Percentiles rank a stretch among this genome's conserved stretches.
phyloP scores from a whole-genome alignment of 495 filamentous ascomycete species.

The Thermothielavioides terrestris region DNA sequence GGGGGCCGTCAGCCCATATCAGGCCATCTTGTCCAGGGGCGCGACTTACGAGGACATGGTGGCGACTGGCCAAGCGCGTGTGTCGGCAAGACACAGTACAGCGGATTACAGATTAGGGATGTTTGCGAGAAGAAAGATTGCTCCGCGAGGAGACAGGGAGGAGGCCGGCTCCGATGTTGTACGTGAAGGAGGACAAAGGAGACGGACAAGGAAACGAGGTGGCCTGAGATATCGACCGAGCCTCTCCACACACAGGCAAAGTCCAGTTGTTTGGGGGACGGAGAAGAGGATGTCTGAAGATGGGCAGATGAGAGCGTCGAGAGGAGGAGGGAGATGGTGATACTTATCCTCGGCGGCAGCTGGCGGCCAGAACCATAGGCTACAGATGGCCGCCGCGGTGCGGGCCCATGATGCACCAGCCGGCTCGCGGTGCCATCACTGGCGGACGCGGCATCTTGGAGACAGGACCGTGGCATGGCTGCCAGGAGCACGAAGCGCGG shows the following conservation, averaged over 20 bases:
- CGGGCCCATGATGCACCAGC: conserved; percentile 28
- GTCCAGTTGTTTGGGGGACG: conserved; percentile 10
- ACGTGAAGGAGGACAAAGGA: conserved; percentile 12
- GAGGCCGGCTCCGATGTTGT: conserved; percentile 36
- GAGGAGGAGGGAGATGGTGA: conserved; percentile 26
- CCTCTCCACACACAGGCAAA: conserved; percentile 28
- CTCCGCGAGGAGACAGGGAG: conserved; percentile 15
- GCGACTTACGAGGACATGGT: conserved; percentile 46
- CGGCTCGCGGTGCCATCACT: conserved; percentile 14
- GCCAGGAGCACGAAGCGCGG: conserved; percentile 3
- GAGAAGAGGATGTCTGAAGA: conserved; percentile 23
- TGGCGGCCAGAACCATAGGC: conserved; percentile 26
- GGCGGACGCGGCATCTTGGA: conserved; percentile 17
- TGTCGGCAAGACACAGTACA: conserved; percentile 28
- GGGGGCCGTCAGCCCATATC: neutral
- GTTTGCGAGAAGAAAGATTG: neutral
- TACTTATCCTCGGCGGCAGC: conserved; percentile 29
- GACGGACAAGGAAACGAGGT: conserved; percentile 17
- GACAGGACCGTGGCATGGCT: conserved; percentile 6
- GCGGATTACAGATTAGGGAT: conserved; percentile 32
- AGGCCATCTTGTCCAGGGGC: conserved; percentile 20
- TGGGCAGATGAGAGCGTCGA: conserved; percentile 24
- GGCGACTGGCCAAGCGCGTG: conserved; percentile 24
- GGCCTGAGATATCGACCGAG: conserved; percentile 10
- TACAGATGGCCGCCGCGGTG: conserved; percentile 26